phyloP scores from a whole-genome alignment of 1,284 basidiomycete genomes.

The Omphalotus olearius region DNA sequence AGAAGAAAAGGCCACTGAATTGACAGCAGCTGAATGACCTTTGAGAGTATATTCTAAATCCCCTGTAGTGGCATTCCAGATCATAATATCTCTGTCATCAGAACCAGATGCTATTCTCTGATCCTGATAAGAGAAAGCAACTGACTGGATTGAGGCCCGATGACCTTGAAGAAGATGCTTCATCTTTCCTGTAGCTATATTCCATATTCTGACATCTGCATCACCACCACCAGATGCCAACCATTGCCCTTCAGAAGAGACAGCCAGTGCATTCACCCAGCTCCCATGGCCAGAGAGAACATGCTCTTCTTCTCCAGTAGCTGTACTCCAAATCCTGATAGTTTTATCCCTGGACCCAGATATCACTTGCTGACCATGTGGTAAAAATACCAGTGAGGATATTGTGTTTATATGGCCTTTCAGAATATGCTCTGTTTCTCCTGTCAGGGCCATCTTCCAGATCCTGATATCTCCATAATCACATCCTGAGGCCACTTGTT shows the following conservation, averaged over 20 bases:
- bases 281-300: conserved; percentile 35
- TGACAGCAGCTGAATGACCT: conserved; percentile 13
- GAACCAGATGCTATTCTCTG: conserved; percentile 16
- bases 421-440: background rate
- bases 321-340: conserved; percentile 5
- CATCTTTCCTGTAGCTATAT: background rate
- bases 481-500: no score
- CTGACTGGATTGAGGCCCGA: conserved; percentile 6
- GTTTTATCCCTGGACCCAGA: conserved; percentile 3
- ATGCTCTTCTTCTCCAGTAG: background rate
- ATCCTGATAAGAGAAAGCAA: conserved; percentile 16
- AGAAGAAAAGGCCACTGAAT: conserved; percentile 10
- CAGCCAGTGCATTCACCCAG: conserved; percentile 46
- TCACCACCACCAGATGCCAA: conserved; percentile 4
- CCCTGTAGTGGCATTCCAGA: conserved; percentile 17
- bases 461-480: background rate
- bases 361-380: background rate
- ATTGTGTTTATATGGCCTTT: background rate
- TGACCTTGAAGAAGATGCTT: conserved; percentile 9
- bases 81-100: conserved; percentile 10
- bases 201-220: conserved; percentile 1
- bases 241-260: background rate
- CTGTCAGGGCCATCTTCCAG: background rate
- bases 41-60: conserved; percentile 1
- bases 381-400: conserved; percentile 4